Evolutionary conservation across 495 filamentous ascomycete species (phyloP), one percentile per base, ranked within the genome.

Genomic region (Aspergillus egyptiacus): DNA sequence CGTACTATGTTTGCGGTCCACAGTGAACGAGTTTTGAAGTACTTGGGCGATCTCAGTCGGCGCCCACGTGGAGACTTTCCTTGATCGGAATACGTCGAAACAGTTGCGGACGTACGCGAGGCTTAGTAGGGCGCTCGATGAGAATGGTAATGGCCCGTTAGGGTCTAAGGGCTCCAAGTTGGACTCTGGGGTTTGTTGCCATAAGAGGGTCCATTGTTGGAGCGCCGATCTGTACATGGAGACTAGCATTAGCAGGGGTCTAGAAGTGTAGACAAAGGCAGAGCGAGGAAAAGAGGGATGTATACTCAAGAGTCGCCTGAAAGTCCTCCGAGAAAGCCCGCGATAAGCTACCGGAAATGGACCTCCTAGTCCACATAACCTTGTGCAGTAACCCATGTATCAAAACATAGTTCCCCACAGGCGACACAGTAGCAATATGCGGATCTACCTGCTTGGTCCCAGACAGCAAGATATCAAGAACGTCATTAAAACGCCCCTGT

Each of bases 41-140:
- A 69, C 61, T 24, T 68, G 59, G 1, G 76, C 76, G 33, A 81
- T 78, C 17, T 72, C 54, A 6, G 62, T 59, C 14, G 75, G 70
- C 48, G 80, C 74, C 77, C 14, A 84, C 68, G 46, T 22, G 10
- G 39, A 34, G 7, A 33, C 62, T 66, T 25, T 75, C 65, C 39
- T 68, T 69, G 3, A 7, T 11, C 3, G 69, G 70, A 28, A 23
- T 3, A 28, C 9, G 24, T 25, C 20, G n/a, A 79, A 62, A 47
- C 81, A 76, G 15, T 75, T 72, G 33, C 79, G 66, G 37, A 81
- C 78, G 47, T 77, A 82, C 1, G 79, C 80, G 14, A 84, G 57
- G 31, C 78, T 62, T 46, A 79, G 61, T 14, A 82, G 57, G 15
- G 79, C 76, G 5, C 75, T 76, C 8, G 80, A 80, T 48, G 76